These are phyloP conservation scores for Coemansia sp. DNA, from an alignment of 371 early-diverging fungal species.

Conservation along the genomic window DNA sequence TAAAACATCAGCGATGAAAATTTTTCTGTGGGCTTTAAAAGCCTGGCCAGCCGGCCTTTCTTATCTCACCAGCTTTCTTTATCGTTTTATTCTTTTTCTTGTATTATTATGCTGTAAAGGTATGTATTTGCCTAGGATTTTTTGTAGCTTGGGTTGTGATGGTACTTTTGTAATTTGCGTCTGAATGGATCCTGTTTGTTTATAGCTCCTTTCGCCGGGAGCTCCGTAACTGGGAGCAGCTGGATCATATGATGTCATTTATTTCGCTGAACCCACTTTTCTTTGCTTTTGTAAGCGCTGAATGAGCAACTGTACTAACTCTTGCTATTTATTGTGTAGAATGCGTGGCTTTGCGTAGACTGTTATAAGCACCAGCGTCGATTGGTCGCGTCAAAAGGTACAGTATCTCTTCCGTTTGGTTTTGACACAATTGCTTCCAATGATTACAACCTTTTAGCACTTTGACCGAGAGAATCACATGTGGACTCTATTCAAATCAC, in stretches of 20 bases:
- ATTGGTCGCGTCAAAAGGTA: background rate
- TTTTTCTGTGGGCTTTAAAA: background rate
- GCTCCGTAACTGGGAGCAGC: conserved; percentile 11
- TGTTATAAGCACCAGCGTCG: background rate
- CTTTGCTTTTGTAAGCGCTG: background rate
- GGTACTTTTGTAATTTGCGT: conserved; percentile 51
- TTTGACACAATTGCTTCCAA: background rate
- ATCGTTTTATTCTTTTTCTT: background rate
- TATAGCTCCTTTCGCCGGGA: conserved; percentile 42
- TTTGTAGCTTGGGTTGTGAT: conserved; percentile 15
- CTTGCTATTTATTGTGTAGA: background rate
- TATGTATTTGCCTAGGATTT: conserved; percentile 2
- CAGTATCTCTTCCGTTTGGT: background rate
- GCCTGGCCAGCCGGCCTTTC: background rate
- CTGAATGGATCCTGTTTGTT: conserved; percentile 32
- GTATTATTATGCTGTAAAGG: conserved; percentile 3
- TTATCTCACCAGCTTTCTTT: background rate
- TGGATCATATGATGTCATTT: conserved; percentile 26
- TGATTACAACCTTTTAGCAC: conserved; percentile 8
- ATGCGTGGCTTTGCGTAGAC: background rate
- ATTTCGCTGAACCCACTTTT: conserved; percentile 23
- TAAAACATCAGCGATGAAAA: background rate
- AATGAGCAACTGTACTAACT: background rate
- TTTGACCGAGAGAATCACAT: conserved; percentile 3
- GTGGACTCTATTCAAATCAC: conserved; percentile 16